Conservation (phyloP, 2,329 filamentous ascomycete species). For the Thermothelomyces thermophilus region DNA sequence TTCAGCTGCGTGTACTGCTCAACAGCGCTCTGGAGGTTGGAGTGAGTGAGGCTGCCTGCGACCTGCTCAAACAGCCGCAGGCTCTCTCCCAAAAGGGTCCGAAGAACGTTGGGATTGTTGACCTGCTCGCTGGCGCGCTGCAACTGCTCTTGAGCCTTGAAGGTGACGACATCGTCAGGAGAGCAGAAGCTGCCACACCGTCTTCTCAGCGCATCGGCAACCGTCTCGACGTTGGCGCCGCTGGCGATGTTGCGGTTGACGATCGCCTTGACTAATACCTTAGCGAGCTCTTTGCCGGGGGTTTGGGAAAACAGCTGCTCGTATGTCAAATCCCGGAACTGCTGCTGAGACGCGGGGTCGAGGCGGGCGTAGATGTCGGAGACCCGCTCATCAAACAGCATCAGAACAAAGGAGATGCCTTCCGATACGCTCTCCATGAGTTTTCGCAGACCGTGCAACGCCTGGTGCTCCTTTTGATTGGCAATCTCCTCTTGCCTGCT, state of each 20-base stretch:
- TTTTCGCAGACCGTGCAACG: conserved; percentile 76
- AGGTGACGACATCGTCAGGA: conserved; percentile 92
- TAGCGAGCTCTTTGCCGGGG: conserved; percentile 80
- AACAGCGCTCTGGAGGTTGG: conserved; percentile 72
- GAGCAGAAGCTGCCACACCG: conserved; percentile 97
- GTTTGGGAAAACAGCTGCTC: conserved; percentile 77
- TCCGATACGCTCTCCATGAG: conserved; percentile 89
- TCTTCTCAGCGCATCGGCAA: conserved; percentile 86
- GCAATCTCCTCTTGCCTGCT: conserved; percentile 88
- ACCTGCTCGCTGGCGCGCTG: conserved; percentile 80
- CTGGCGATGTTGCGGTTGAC: conserved; percentile 97
- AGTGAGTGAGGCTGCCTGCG: conserved; percentile 70
- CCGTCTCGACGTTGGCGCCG: conserved; percentile 93
- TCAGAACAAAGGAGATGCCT: conserved; percentile 91
- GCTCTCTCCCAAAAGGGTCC: conserved; percentile 81
- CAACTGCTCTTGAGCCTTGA: conserved; percentile 94
- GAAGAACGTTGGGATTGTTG: conserved; percentile 66
- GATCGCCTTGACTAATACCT: conserved; percentile 92
- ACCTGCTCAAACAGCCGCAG: conserved; percentile 83
- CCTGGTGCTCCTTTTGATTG: conserved; percentile 88
- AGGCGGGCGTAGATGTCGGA: conserved; percentile 78
- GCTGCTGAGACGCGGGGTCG: conserved; percentile 60
- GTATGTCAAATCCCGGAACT: conserved; percentile 73
- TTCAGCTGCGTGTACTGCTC: conserved; percentile 72
- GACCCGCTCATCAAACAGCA: conserved; percentile 89